These are phyloP conservation scores for Lunularia cruciata DNA, from an alignment of 225 moss, liverwort and hornwort species.

Conservation along the genomic window DNA sequence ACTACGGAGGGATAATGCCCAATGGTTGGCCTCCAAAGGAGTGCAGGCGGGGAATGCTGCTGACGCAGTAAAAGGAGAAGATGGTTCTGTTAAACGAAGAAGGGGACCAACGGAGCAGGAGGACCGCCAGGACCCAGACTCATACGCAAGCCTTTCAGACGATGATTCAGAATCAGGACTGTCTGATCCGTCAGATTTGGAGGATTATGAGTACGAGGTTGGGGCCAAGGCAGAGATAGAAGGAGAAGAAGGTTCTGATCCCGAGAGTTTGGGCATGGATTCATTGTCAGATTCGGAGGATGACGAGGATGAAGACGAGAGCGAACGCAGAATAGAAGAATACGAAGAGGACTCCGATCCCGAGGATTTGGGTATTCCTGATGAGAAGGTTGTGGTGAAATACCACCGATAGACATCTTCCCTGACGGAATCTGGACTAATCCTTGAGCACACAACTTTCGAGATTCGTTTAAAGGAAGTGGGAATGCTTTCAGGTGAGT, in stretches of 20 bases:
- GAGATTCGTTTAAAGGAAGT: no score
- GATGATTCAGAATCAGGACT: constrained; percentile 18
- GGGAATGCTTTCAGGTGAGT: no score
- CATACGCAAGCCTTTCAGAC: constrained; percentile 14
- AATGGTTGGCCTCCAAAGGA: constrained; percentile 12
- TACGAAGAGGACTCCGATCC: constrained; percentile 4
- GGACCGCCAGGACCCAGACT: constrained; percentile 34
- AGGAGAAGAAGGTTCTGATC: not conserved
- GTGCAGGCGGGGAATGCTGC: constrained; percentile 4
- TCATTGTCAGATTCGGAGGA: not conserved
- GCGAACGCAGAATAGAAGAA: no score
- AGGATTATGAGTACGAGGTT: no score
- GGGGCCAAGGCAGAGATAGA: not conserved
- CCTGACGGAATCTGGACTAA: not conserved
- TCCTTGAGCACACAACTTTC: no score
- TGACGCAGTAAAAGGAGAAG: not conserved
- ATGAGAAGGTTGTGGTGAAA: not conserved
- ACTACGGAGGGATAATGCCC: constrained; percentile 32
- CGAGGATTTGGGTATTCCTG: constrained; percentile 15
- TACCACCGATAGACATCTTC: not conserved
- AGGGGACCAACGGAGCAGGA: not conserved
- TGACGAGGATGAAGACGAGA: not conserved
- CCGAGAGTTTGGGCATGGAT: no score
- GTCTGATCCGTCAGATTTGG: constrained; percentile 10
- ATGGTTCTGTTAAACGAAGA: not conserved